Conservation (phyloP, 306 rosid species). For the Mucuna pruriens region DNA sequence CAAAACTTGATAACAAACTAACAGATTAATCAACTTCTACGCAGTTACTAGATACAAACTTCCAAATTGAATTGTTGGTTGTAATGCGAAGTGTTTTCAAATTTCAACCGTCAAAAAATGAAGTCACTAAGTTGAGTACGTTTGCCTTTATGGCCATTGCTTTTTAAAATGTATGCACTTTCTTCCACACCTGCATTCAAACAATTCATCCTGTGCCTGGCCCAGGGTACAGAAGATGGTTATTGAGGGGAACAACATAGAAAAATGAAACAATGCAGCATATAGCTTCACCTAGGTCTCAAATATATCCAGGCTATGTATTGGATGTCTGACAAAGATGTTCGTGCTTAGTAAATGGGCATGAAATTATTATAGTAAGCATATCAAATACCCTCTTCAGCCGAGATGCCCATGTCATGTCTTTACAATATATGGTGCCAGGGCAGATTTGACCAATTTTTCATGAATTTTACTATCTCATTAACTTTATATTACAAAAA, state of each 20-base stretch:
- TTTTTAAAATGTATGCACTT: conserved; percentile 59
- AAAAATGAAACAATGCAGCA: not conserved
- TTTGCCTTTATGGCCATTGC: conserved; percentile 43
- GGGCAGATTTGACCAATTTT: not conserved
- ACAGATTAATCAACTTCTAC: not conserved
- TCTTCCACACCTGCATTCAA: conserved; percentile 68
- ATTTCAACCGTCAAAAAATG: conserved; percentile 63
- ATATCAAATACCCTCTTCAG: not conserved
- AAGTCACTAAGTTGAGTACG: conserved; percentile 69
- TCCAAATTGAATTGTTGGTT: not conserved
- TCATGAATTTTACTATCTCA: not conserved
- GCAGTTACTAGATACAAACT: not conserved
- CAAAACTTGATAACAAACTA: not conserved
- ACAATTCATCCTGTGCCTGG: conserved; percentile 96
- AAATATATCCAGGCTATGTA: not conserved
- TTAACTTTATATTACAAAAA: not conserved
- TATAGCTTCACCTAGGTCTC: not conserved
- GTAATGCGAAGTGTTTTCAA: conserved; percentile 8
- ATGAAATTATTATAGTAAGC: not conserved
- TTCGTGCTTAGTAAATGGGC: not conserved
- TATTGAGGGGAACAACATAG: not conserved
- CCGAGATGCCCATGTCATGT: not conserved
- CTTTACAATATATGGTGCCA: not conserved
- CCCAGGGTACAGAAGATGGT: conserved; percentile 26
- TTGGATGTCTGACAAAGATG: not conserved